These are phyloP conservation scores for Cercospora berteroae DNA, from an alignment of 2,329 filamentous ascomycete genomes.

Conservation along the genomic window DNA sequence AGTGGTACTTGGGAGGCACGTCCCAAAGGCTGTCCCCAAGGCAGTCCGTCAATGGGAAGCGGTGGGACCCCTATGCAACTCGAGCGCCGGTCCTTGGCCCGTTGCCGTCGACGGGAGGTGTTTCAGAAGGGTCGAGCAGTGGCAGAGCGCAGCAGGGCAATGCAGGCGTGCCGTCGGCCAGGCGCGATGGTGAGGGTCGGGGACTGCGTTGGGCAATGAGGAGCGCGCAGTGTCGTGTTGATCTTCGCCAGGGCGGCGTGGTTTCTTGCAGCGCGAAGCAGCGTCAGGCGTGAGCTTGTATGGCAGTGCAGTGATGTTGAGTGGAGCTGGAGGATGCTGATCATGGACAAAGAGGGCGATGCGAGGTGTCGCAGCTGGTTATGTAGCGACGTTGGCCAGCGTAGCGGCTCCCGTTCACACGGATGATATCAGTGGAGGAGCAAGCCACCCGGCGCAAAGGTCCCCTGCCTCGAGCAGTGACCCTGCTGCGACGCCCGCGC, in stretches of 20 bases:
- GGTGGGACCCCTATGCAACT: slow-evolving; percentile 23
- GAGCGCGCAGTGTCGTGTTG: slow-evolving; percentile 11
- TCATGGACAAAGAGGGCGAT: slow-evolving; percentile 15
- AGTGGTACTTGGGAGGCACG: background rate
- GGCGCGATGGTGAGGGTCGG: slow-evolving; percentile 14
- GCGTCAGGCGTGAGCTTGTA: background rate
- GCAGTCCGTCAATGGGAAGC: slow-evolving; percentile 29
- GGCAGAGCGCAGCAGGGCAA: background rate
- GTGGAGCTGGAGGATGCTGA: slow-evolving; percentile 4
- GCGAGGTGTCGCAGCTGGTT: slow-evolving; percentile 5
- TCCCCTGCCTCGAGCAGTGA: background rate
- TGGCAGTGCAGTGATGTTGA: slow-evolving; percentile 17
- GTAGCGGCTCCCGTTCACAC: background rate
- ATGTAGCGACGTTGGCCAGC: slow-evolving; percentile 3
- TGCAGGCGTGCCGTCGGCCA: background rate
- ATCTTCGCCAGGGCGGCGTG: slow-evolving; percentile 8
- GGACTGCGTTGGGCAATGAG: slow-evolving; percentile 17
- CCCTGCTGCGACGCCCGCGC: background rate
- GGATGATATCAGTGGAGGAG: slow-evolving; percentile 15
- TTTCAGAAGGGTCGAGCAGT: slow-evolving; percentile 22
- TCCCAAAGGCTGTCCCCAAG: background rate
- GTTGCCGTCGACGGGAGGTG: slow-evolving; percentile 22
- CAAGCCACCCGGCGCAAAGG: slow-evolving; percentile 11
- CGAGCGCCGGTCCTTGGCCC: slow-evolving; percentile 22
- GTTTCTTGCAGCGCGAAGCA: slow-evolving; percentile 16